These are phyloP conservation scores for Lizonia empirigonia DNA, from an alignment of 2,329 filamentous ascomycete genomes.

Conservation along the genomic window DNA sequence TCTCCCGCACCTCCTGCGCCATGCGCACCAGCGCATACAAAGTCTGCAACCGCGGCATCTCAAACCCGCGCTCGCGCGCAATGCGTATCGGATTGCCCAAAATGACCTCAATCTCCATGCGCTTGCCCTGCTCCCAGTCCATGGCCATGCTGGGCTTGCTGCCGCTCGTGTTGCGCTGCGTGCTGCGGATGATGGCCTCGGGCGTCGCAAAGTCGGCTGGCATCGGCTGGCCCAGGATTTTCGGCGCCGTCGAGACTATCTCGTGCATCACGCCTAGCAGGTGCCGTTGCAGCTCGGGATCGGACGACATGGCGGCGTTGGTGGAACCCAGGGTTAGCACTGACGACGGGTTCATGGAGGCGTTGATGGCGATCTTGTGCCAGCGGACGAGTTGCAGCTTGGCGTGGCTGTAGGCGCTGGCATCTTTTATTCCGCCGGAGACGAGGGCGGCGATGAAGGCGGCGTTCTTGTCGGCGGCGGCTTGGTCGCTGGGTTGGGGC, in stretches of 20 bases:
- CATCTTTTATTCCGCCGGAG: slow-evolving; percentile 69
- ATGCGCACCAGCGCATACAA: slow-evolving; percentile 70
- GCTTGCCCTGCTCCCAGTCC: slow-evolving; percentile 70
- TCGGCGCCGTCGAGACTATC: slow-evolving; percentile 67
- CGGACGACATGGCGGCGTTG: slow-evolving; percentile 69
- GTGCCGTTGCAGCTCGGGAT: slow-evolving; percentile 67
- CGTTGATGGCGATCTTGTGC: slow-evolving; percentile 80
- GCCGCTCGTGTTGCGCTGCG: slow-evolving; percentile 65
- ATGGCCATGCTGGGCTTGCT: slow-evolving; percentile 69
- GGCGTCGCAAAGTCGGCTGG: slow-evolving; percentile 65
- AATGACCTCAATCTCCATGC: slow-evolving; percentile 74
- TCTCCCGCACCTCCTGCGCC: slow-evolving; percentile 62
- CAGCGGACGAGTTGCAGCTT: slow-evolving; percentile 73
- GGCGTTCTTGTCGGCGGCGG: slow-evolving; percentile 53
- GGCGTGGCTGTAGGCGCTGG: slow-evolving; percentile 66
- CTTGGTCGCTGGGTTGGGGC: slow-evolving; percentile 27
- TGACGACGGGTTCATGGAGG: slow-evolving; percentile 74
- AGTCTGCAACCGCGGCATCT: slow-evolving; percentile 70
- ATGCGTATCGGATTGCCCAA: slow-evolving; percentile 72
- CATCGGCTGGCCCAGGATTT: slow-evolving; percentile 66
- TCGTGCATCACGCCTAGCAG: slow-evolving; percentile 72
- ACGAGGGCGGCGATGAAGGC: slow-evolving; percentile 61
- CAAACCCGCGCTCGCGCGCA: slow-evolving; percentile 65
- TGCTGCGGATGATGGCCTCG: slow-evolving; percentile 67
- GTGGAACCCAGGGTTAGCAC: slow-evolving; percentile 68